Evolutionary conservation across 163 green algal genomes (phyloP).

Genomic region (Chlorella variabilis): DNA sequence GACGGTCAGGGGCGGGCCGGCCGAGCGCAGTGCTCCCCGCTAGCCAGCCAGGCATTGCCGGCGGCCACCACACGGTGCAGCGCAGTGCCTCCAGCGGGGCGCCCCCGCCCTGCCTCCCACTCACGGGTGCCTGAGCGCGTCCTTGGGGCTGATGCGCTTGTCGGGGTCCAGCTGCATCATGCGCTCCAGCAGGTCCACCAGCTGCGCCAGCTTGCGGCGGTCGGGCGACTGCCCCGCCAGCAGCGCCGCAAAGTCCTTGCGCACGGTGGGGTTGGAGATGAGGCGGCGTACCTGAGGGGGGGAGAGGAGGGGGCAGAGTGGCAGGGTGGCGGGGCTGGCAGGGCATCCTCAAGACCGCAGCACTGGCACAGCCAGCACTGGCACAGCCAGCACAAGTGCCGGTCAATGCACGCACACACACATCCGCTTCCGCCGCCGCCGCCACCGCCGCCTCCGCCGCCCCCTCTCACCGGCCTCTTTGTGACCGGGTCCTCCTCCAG

Average conservation of each 20-base stretch:
- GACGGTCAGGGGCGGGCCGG: no score
- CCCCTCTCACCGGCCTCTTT: constrained; percentile 73
- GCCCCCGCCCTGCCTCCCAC: no score
- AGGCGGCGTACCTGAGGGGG: constrained; percentile 70
- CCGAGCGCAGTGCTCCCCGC: no score
- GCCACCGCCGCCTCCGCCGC: no score
- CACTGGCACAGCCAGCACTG: neutral
- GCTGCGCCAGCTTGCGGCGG: constrained; percentile 45
- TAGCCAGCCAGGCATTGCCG: no score
- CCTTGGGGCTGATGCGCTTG: constrained; percentile 81
- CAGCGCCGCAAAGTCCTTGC: constrained; percentile 74
- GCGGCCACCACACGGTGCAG: no score
- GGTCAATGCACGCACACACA: no score
- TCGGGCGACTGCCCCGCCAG: constrained; percentile 58
- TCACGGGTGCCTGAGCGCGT: constrained; percentile 88
- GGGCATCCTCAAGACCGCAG: no score
- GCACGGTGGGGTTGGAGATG: constrained; percentile 75
- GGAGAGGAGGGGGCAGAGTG: neutral
- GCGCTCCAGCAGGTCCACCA: constrained; percentile 54
- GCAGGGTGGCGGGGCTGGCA: neutral
- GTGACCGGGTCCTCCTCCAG: constrained; percentile 92
- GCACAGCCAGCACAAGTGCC: no score
- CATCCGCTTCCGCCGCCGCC: no score
- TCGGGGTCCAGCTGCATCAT: constrained; percentile 72
- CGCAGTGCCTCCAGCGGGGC: no score